phyloP scores from a whole-genome alignment of 139 green algal genomes.

The Yamagishiella unicocca region DNA sequence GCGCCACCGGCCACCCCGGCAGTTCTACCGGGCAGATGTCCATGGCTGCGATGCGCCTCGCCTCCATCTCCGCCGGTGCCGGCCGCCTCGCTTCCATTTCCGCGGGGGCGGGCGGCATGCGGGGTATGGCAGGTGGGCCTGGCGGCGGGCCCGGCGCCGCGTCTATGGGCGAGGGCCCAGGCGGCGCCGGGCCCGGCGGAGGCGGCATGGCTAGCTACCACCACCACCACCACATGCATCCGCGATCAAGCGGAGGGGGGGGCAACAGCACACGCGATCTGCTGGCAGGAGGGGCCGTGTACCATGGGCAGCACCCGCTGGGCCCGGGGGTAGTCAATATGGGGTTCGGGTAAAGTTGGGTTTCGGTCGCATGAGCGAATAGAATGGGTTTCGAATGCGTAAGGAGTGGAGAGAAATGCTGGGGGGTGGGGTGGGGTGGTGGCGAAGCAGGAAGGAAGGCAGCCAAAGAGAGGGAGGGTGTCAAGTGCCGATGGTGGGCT shows the following conservation, averaged over 20 bases:
- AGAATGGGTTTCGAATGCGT: too few relatives aligned
- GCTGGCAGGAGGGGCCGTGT: conserved; percentile 6
- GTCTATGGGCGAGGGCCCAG: too few relatives aligned
- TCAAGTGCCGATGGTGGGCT: too few relatives aligned
- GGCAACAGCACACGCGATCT: not conserved
- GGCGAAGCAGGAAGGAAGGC: too few relatives aligned
- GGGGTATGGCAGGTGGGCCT: not conserved
- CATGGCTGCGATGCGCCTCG: conserved; percentile 10
- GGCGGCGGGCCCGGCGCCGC: not conserved
- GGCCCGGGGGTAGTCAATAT: conserved; percentile 31
- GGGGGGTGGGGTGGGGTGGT: too few relatives aligned
- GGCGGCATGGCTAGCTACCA: not conserved
- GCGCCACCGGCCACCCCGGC: not conserved
- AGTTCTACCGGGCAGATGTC: not conserved
- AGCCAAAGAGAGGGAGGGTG: too few relatives aligned
- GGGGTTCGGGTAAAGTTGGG: conserved; percentile 35
- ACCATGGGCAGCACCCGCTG: conserved; percentile 29
- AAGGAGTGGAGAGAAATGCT: too few relatives aligned
- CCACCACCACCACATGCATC: not conserved
- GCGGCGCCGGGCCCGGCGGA: not conserved
- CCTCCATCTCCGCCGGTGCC: conserved; percentile 13
- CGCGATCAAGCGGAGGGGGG: not conserved
- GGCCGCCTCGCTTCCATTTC: conserved; percentile 16
- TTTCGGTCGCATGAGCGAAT: too few relatives aligned
- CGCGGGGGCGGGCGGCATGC: not conserved